Evolutionary conservation across 371 early-diverging fungal genomes (phyloP).

Genomic region (Mucor circinelloides): DNA sequence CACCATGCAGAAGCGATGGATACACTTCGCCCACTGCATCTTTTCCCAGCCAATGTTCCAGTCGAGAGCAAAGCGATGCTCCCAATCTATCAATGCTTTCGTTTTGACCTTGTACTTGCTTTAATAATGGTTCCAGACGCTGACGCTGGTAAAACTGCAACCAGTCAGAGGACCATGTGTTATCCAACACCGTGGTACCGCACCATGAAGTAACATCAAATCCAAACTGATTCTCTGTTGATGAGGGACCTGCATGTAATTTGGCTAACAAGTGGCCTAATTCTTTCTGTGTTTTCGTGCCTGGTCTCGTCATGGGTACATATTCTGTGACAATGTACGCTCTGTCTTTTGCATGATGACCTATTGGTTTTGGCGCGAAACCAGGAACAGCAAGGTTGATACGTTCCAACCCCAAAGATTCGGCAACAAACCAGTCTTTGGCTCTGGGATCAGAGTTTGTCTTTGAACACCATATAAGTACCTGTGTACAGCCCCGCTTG

Average conservation of each 20-base stretch:
- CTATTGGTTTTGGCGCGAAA: conserved; percentile 17
- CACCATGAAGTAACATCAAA: conserved; percentile 36
- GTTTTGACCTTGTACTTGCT: conserved; percentile 10
- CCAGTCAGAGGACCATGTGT: conserved; percentile 31
- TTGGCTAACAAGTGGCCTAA: conserved; percentile 12
- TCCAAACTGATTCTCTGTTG: conserved; percentile 24
- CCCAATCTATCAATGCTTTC: conserved; percentile 14
- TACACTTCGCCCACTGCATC: not conserved
- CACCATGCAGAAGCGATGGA: conserved; percentile 32
- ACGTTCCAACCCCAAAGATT: conserved; percentile 16
- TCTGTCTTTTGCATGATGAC: not conserved
- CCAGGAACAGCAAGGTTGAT: conserved; percentile 17
- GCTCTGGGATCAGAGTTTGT: conserved; percentile 8
- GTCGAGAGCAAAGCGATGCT: not conserved
- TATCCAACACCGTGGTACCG: conserved; percentile 35
- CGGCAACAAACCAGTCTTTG: conserved; percentile 16
- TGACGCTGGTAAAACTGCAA: conserved; percentile 27
- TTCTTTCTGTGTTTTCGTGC: not conserved
- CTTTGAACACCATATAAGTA: not conserved
- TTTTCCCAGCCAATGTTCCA: conserved; percentile 21
- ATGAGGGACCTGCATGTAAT: conserved; percentile 20
- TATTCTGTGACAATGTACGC: conserved; percentile 23
- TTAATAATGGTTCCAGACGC: conserved; percentile 24
- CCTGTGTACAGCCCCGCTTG: not conserved
- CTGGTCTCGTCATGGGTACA: conserved; percentile 1